Conservation (phyloP, 176 grass and related monocot genomes). For the Hyparrhenia diplandra region DNA sequence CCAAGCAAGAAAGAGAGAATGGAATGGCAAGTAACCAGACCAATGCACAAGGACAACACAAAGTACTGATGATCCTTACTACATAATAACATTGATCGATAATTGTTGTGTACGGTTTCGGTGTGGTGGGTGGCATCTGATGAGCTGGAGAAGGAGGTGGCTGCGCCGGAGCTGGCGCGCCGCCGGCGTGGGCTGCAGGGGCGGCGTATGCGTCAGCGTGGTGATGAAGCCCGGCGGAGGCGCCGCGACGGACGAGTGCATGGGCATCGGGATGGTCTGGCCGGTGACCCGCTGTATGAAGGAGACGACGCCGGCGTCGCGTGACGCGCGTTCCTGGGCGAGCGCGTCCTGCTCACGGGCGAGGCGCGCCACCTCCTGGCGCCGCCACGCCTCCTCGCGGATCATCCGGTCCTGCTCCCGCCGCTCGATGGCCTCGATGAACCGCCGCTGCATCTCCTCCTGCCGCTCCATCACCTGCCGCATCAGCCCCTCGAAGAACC, state of each 20-base stretch:
- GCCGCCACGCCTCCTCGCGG: constrained; percentile 69
- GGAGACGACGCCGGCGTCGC: constrained; percentile 59
- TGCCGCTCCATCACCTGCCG: constrained; percentile 72
- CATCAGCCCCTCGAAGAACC: constrained; percentile 66
- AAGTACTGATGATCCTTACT: too few relatives aligned
- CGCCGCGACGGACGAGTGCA: not conserved
- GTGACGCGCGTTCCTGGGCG: constrained; percentile 54
- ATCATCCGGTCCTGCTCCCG: constrained; percentile 64
- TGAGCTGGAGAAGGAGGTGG: not conserved
- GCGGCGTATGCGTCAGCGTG: not conserved
- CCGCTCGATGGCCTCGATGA: constrained; percentile 59
- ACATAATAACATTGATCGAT: too few relatives aligned
- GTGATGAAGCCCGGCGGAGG: constrained; percentile 1
- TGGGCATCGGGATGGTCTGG: constrained; percentile 47
- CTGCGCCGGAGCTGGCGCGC: not conserved
- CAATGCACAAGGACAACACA: too few relatives aligned
- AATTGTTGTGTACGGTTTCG: constrained; percentile 4
- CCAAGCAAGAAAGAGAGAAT: too few relatives aligned
- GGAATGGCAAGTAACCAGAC: too few relatives aligned
- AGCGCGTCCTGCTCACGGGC: constrained; percentile 64
- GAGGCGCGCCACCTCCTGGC: constrained; percentile 61
- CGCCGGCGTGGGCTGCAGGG: constrained; percentile 16
- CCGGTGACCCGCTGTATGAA: constrained; percentile 91
- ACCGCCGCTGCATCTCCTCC: constrained; percentile 60
- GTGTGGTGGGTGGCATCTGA: not conserved